Percentiles rank a stretch among this genome's conserved stretches.
These are phyloP conservation scores for Hypoxylon perforatum DNA, from an alignment of 495 filamentous ascomycete species.

Conservation along the genomic window DNA sequence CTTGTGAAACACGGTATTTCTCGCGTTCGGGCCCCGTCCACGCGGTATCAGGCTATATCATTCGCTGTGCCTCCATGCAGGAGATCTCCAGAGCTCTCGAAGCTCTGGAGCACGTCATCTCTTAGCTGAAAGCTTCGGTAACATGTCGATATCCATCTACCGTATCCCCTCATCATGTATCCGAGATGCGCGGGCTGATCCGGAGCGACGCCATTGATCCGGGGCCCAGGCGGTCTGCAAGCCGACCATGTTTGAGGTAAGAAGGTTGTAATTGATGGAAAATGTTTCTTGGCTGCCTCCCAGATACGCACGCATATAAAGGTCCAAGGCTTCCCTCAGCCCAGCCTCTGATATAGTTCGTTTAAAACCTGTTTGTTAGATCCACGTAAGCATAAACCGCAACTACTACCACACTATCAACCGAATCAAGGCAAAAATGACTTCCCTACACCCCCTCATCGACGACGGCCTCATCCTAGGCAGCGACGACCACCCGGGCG, in stretches of 20 bases:
- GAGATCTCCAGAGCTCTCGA: neutral
- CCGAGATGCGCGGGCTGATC: slow-evolving; percentile 14
- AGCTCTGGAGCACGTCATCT: slow-evolving; percentile 30
- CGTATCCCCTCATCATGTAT: slow-evolving; percentile 31
- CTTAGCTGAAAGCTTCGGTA: slow-evolving; percentile 20
- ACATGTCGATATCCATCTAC: slow-evolving; percentile 26
- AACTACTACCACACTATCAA: neutral
- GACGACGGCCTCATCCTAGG: slow-evolving; percentile 65
- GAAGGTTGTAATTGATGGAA: neutral
- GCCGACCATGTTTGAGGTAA: neutral
- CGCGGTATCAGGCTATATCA: slow-evolving; percentile 35
- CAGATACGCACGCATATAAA: neutral
- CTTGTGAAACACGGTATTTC: slow-evolving; percentile 13
- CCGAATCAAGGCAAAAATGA: slow-evolving; percentile 44
- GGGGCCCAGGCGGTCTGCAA: neutral
- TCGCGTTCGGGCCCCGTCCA: slow-evolving; percentile 8
- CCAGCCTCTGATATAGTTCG: neutral
- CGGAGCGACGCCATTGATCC: slow-evolving; percentile 1
- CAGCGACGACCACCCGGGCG: slow-evolving; percentile 59
- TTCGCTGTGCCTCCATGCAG: slow-evolving; percentile 11
- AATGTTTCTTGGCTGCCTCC: neutral
- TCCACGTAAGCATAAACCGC: slow-evolving; percentile 1
- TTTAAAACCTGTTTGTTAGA: neutral
- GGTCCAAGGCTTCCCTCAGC: neutral
- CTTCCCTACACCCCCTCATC: slow-evolving; percentile 67